Conservation (phyloP, 2,329 filamentous ascomycete genomes). For the Lasiodiplodia theobromae region DNA sequence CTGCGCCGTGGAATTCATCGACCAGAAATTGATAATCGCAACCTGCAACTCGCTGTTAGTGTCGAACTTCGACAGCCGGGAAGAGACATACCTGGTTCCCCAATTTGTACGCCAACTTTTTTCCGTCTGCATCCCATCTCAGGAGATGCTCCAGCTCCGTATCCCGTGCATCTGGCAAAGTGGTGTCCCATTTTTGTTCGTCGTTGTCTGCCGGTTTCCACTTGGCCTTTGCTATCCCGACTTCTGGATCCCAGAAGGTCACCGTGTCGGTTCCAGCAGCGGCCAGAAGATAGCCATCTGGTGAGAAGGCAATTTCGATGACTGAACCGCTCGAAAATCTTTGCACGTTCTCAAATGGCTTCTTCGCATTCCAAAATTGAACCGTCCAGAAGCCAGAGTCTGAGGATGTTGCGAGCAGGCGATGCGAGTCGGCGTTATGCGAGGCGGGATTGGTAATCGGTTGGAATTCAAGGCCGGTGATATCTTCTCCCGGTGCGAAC, state of each 20-base stretch:
- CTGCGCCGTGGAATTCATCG: slow-evolving; percentile 32
- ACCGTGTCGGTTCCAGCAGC: slow-evolving; percentile 53
- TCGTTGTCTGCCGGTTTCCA: slow-evolving; percentile 40
- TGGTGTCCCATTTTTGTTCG: slow-evolving; percentile 27
- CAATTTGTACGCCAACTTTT: slow-evolving; percentile 45
- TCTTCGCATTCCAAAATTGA: slow-evolving; percentile 50
- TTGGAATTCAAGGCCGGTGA: slow-evolving; percentile 52
- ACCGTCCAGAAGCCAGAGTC: slow-evolving; percentile 45
- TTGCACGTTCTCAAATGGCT: slow-evolving; percentile 43
- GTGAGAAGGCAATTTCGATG: slow-evolving; percentile 53
- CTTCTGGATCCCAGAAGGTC: slow-evolving; percentile 53
- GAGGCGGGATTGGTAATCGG: slow-evolving; percentile 33
- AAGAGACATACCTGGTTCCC: slow-evolving; percentile 44
- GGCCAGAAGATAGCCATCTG: slow-evolving; percentile 52
- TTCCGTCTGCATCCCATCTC: slow-evolving; percentile 49
- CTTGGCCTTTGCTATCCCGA: slow-evolving; percentile 43
- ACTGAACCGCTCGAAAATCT: slow-evolving; percentile 44
- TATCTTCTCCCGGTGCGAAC: slow-evolving; percentile 43
- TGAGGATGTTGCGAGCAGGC: slow-evolving; percentile 50
- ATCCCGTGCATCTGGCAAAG: slow-evolving; percentile 39
- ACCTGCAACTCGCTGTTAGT: slow-evolving; percentile 37
- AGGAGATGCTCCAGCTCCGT: slow-evolving; percentile 38
- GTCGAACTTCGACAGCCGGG: neutral
- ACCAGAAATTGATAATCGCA: slow-evolving; percentile 42
- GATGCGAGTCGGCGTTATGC: slow-evolving; percentile 36